A percentile compares a stretch with the other conserved stretches of the same genome.
Evolutionary conservation across 805 yeast genomes (phyloP).

Genomic region (Teunomyces gatunensis): DNA sequence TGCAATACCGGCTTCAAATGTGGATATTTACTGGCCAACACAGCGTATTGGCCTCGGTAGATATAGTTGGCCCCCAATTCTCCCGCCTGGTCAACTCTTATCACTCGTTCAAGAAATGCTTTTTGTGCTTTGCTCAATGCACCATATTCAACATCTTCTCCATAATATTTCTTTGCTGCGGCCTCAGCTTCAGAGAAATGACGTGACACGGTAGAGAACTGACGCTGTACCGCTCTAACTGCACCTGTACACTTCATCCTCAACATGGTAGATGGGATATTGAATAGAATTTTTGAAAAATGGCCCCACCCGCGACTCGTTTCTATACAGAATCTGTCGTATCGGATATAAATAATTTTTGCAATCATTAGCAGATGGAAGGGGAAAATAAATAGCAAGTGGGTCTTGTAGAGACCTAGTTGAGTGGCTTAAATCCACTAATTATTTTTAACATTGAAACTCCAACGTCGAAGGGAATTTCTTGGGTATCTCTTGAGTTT

Average conservation of each 20-base stretch:
- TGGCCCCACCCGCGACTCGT: constrained; percentile 2
- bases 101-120: constrained; percentile 68
- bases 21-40: constrained; percentile 68
- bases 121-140: constrained; percentile 52
- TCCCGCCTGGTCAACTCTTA: constrained; percentile 97
- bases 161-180: constrained; percentile 16
- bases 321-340: neutral
- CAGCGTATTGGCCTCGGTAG: constrained; percentile 84
- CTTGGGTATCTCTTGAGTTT: constrained; percentile 62
- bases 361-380: neutral
- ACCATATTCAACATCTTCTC: constrained; percentile 34
- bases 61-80: constrained; percentile 94
- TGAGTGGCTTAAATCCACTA: constrained; percentile 16
- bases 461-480: constrained; percentile 49
- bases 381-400: neutral
- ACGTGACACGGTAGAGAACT: neutral
- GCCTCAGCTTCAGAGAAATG: neutral
- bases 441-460: constrained; percentile 47
- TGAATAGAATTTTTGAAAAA: neutral
- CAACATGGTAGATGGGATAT: neutral
- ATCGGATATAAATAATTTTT: neutral
- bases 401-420: neutral
- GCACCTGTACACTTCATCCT: neutral
- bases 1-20: constrained; percentile 73
- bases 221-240: neutral